Conservation (phyloP, 1,139 yeast species). For the Lodderomyces pseudojiufengensis region DNA sequence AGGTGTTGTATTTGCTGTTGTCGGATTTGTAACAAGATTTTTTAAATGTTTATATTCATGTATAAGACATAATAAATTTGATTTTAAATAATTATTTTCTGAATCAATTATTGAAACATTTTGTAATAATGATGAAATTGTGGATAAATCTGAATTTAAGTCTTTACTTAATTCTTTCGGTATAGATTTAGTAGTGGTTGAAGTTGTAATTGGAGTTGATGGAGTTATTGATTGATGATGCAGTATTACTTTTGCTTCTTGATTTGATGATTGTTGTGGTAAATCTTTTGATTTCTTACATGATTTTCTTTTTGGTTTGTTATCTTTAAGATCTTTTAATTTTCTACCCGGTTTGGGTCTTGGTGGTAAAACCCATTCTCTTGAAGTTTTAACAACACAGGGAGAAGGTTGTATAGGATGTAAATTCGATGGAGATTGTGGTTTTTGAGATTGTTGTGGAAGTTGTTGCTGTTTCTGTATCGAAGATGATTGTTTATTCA, state of each 20-base stretch:
- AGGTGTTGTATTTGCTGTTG: slow-evolving; percentile 1
- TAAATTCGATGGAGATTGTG: background rate
- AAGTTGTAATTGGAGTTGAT: background rate
- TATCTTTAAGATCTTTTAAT: slow-evolving; percentile 23
- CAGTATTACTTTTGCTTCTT: too few relatives aligned
- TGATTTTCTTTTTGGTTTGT: slow-evolving; percentile 8
- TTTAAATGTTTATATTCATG: slow-evolving; percentile 42
- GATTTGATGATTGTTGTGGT: background rate
- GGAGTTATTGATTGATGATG: slow-evolving; percentile 1
- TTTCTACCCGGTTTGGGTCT: slow-evolving; percentile 88
- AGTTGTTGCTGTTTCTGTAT: too few relatives aligned
- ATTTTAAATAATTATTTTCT: slow-evolving; percentile 38
- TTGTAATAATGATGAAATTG: slow-evolving; percentile 8
- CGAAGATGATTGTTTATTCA: background rate
- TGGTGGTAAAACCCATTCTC: slow-evolving; percentile 88
- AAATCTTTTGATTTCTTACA: slow-evolving; percentile 3
- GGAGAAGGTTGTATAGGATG: background rate
- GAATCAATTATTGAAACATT: slow-evolving; percentile 28
- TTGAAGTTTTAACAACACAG: slow-evolving; percentile 48
- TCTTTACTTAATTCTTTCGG: background rate
- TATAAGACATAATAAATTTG: slow-evolving; percentile 34
- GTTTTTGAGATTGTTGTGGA: background rate
- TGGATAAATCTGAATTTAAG: slow-evolving; percentile 1
- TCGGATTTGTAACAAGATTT: slow-evolving; percentile 26
- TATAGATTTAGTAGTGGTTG: background rate